Evolutionary conservation across 2,329 filamentous ascomycete genomes (phyloP).

Genomic region (Xylaria sp.): DNA sequence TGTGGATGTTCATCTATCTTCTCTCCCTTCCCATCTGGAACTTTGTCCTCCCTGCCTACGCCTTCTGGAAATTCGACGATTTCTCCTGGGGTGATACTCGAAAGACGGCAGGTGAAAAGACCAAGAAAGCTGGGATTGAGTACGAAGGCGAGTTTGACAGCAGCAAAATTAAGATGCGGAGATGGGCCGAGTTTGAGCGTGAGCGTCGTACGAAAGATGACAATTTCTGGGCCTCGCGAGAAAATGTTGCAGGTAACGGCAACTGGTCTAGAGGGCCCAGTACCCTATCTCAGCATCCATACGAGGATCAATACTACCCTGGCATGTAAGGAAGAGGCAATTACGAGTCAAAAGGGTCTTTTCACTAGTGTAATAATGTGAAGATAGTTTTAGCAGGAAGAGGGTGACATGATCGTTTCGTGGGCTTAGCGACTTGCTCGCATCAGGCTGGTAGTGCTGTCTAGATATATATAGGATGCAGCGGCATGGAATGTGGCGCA

Average conservation of each 20-base stretch:
- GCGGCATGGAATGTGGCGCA: conserved; percentile 32
- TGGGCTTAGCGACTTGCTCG: conserved; percentile 6
- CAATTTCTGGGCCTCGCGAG: conserved; percentile 64
- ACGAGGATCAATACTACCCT: conserved; percentile 66
- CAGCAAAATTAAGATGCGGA: conserved; percentile 99
- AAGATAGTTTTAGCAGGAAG: conserved; percentile 2
- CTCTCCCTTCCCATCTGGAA: conserved; percentile 96
- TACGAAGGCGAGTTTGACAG: conserved; percentile 97
- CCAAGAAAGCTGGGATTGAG: conserved; percentile 85
- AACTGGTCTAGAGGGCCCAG: conserved; percentile 56
- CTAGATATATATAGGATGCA: conserved; percentile 32
- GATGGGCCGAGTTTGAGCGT: conserved; percentile 95
- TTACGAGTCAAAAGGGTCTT: neutral
- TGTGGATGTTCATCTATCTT: conserved; percentile 98
- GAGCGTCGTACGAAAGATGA: conserved; percentile 61
- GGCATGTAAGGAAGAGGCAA: conserved; percentile 55
- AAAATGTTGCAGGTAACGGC: conserved; percentile 59
- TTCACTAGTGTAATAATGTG: conserved; percentile 1
- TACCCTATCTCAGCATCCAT: conserved; percentile 53
- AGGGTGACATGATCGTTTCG: conserved; percentile 4
- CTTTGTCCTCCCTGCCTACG: conserved; percentile 91
- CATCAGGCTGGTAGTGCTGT: conserved; percentile 18
- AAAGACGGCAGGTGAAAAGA: conserved; percentile 91
- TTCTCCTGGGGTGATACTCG: conserved; percentile 99
- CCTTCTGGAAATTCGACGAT: conserved; percentile 99